Conservation (phyloP, 495 filamentous ascomycete species). For the Aspergillus ellipticus region DNA sequence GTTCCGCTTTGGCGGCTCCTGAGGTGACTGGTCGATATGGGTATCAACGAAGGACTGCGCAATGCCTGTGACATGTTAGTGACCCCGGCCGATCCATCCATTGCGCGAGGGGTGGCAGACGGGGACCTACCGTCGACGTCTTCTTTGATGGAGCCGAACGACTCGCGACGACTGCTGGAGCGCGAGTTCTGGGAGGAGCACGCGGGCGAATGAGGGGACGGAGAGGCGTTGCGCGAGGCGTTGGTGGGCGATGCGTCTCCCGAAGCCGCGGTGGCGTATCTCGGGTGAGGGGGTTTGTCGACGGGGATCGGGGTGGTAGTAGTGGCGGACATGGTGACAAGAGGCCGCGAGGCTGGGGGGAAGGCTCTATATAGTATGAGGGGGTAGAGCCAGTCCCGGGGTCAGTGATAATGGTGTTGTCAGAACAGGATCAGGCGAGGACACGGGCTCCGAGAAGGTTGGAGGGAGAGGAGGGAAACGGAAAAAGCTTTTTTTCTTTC, state of each 20-base stretch:
- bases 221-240: conserved; percentile 37
- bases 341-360: conserved; percentile 13
- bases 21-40: conserved; percentile 56
- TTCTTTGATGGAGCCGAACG: conserved; percentile 47
- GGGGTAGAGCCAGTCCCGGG: conserved; percentile 18
- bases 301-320: conserved; percentile 18
- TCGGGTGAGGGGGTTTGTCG: conserved; percentile 25
- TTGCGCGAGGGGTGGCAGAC: not conserved
- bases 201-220: conserved; percentile 32
- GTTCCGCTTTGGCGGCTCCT: conserved; percentile 40
- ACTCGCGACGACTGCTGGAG: conserved; percentile 40
- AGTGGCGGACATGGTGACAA: conserved; percentile 33
- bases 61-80: conserved; percentile 40
- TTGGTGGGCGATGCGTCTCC: conserved; percentile 22
- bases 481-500: conserved; percentile 28
- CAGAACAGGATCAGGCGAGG: not conserved
- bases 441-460: not conserved
- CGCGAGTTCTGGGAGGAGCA: conserved; percentile 40
- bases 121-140: conserved; percentile 38
- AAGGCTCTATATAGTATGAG: conserved; percentile 32
- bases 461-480: conserved; percentile 12
- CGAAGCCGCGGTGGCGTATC: conserved; percentile 19
- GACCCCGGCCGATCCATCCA: not conserved
- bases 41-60: conserved; percentile 70
- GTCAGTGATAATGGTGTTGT: not conserved